Evolutionary conservation across 2,329 filamentous ascomycete genomes (phyloP), one percentile per base, ranked within the genome.

Genomic region (Bipolaris cookei): DNA sequence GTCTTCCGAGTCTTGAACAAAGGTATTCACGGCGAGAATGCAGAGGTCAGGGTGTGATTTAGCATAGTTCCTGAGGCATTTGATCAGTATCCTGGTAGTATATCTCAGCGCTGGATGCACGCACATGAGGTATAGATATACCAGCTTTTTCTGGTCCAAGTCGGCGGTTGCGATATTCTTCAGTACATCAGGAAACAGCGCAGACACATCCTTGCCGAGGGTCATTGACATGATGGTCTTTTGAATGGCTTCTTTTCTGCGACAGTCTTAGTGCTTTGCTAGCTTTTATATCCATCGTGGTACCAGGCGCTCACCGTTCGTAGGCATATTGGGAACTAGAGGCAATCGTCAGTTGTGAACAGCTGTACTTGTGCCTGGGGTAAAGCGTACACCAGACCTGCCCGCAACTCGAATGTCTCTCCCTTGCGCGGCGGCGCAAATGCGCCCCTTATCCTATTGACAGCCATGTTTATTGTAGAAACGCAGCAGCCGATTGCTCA

Each of bases 221-320:
- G 95, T 99, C 95, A 99, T 99, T 76, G 95, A 93, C 93, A 98
- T 98, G 81, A 99, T 99, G 64, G 95, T 99, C 84, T 97, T 98
- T 77, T 99, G 95, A 69, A 99, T 99, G 21, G 95, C 91, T 82
- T 99, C 95, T 80, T 99, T 99, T 73, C 92, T 86, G 61, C 43
- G 53, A 38, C 25, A 58, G 41, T 56, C 50, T 80, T 63, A 80
- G 78, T 77, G 70, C 25, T 28, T 28, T 62, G 4, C 32, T 18
- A 14, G 13, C n/a, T 11, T 8, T 20, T 44, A 6, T n/a, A n/a
- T 25, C 6, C 20, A 10, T 32, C 16, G 20, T 25, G 30, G 6
- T 18, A 44, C 43, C 39, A 47, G 37, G 51, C 46, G 66, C 69
- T 66, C 78, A 87, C 84, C 87, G 89, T 86, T 99, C 95, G 81